Percentiles rank a stretch among this genome's conserved stretches.
phyloP scores from a whole-genome alignment of 441 rosid genomes.

The Eutrema salsugineum region DNA sequence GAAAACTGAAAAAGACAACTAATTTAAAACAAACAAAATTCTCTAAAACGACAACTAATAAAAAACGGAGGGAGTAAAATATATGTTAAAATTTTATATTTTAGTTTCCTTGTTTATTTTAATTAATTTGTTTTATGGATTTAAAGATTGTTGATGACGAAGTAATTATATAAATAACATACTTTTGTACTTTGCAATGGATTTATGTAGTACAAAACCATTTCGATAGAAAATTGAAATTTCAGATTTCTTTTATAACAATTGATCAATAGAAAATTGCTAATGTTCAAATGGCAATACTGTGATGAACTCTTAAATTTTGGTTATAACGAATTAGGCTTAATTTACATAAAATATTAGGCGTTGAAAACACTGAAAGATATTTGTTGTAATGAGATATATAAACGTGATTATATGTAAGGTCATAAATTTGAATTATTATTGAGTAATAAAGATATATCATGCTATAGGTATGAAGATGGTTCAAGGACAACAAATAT shows the following conservation, averaged over 20 bases:
- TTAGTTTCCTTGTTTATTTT: not conserved
- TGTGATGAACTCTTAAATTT: too few species aligned
- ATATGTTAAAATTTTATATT: not conserved
- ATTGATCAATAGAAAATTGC: too few species aligned
- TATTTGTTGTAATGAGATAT: not conserved
- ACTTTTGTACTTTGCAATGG: not conserved
- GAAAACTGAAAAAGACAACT: too few species aligned
- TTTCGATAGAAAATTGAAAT: not conserved
- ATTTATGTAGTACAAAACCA: not conserved
- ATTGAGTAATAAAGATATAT: not conserved
- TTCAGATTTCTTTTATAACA: too few species aligned
- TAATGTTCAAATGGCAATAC: too few species aligned
- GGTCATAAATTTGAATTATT: not conserved
- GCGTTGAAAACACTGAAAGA: not conserved
- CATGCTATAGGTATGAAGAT: not conserved
- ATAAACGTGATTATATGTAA: not conserved
- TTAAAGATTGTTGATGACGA: not conserved
- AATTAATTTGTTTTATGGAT: too few species aligned
- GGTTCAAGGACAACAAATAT: slow-evolving; percentile 5
- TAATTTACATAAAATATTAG: too few species aligned
- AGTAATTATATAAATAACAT: not conserved
- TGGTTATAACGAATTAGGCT: not conserved
- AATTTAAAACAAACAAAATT: too few species aligned
- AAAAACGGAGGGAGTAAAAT: too few species aligned
- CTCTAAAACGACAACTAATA: too few species aligned